Base-by-base conservation (phyloP, 1,139 yeast species). In the Blastobotrys serpentis region DNA sequence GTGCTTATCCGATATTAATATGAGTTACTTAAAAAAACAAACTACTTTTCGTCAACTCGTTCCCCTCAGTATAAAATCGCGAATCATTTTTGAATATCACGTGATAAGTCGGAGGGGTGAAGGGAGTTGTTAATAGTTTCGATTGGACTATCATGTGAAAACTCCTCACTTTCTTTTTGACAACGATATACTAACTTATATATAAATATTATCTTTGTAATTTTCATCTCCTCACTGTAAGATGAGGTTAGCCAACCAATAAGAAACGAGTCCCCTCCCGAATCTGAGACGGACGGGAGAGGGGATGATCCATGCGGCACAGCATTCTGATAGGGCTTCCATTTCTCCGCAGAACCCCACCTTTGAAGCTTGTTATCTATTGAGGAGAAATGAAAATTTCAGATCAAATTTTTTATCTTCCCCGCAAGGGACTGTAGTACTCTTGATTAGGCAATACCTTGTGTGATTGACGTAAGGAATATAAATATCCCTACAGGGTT, bases 291-390 rank as follows among this genome's bases (percentile, higher is more conserved):
- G 32, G n/a, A 7, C 32, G 32, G 32, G 32, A 29, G 32, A 29
- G 32, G 32, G 32, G 32, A 23, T 10, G 26, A 23, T 23, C 32
- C 32, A 11, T 14, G 4, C 13, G 13, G 4, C 32, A 11, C 13
- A 29, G 13, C 14, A 11, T 29, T 29, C 32, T 29, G n/a, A 29
- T 29, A 4, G 13, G 32, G 32, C 7, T 29, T 29, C 32, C 19
- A 36, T 36, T 36, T 36, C 40, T 36, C 40, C 40, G 40, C 40
- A 29, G 32, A 29, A 29, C 32, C 32, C 32, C 32, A 29, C 32
- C 32, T 29, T 11, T 11, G 32, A 11, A 29, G 4, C 32, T 11
- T n/a, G 18, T 36, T 11, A 36, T 10, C 16, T 36, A 25, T 10
- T 17, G 40, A 36, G 40, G 25, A 18, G 40, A 36, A 11, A 17